phyloP scores from a whole-genome alignment of 768 basidiomycete genomes.

The Podaxis sp. region DNA sequence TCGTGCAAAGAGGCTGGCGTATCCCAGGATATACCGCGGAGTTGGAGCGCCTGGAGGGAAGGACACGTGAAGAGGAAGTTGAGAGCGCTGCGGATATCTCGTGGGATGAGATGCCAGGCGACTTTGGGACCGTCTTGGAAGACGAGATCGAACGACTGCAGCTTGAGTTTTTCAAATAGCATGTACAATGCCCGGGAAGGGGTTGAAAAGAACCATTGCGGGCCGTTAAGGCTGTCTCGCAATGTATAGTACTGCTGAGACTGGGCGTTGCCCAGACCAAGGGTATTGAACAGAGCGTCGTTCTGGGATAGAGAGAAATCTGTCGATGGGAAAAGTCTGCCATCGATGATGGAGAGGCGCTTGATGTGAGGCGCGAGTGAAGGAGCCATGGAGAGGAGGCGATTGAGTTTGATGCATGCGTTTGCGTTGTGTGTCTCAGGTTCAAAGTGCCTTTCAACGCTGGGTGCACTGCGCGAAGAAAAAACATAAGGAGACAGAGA shows the following conservation, averaged over 20 bases:
- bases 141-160: conserved; percentile 7
- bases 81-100: neutral
- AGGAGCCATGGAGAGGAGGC: conserved; percentile 1
- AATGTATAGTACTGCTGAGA: neutral
- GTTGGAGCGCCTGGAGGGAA: neutral
- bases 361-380: conserved; percentile 1
- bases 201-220: conserved; percentile 8
- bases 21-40: neutral
- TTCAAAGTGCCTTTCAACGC: neutral
- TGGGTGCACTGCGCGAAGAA: neutral
- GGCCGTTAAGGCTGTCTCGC: conserved; percentile 10
- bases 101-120: conserved; percentile 7
- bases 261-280: neutral
- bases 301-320: neutral
- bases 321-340: conserved; percentile 3
- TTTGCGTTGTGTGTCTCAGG: neutral
- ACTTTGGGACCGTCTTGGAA: conserved; percentile 11
- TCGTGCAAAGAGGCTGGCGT: neutral
- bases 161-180: neutral
- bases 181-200: neutral
- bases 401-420: neutral
- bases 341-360: conserved; percentile 12
- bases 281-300: neutral
- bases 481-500: conserved; percentile 2
- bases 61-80: neutral